phyloP scores from a whole-genome alignment of 768 basidiomycete genomes.

The Tephrocybe sp. region DNA sequence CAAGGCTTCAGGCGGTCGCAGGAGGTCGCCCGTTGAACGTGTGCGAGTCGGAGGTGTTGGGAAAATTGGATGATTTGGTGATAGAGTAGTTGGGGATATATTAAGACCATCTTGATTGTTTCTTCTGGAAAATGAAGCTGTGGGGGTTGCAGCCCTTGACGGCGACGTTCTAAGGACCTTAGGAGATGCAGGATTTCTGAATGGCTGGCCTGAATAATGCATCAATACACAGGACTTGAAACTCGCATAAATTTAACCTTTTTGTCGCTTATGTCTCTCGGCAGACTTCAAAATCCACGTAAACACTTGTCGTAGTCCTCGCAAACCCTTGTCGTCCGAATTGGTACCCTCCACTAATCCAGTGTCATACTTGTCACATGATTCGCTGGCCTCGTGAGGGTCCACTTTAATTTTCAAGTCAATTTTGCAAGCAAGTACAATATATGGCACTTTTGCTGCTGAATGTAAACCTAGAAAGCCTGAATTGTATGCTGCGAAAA shows the following conservation, averaged over 20 bases:
- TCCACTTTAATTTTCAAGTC: conserved; percentile 65
- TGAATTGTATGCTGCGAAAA: not conserved
- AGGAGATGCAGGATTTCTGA: conserved; percentile 73
- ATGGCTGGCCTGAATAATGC: conserved; percentile 14
- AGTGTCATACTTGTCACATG: conserved; percentile 64
- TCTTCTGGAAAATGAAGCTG: conserved; percentile 40
- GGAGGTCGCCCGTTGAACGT: conserved; percentile 55
- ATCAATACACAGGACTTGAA: not conserved
- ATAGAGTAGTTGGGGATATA: conserved; percentile 23
- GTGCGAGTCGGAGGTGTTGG: conserved; percentile 52
- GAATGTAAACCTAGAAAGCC: conserved; percentile 52
- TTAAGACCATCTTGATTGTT: conserved; percentile 22
- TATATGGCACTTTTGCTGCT: conserved; percentile 56
- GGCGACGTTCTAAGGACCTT: conserved; percentile 48
- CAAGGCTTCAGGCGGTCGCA: conserved; percentile 39
- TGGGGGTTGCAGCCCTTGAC: conserved; percentile 53
- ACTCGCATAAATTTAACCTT: conserved; percentile 31
- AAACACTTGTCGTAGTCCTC: conserved; percentile 74
- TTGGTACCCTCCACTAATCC: conserved; percentile 78
- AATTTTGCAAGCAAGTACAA: conserved; percentile 88
- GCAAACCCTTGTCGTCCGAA: conserved; percentile 54
- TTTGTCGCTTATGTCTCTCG: conserved; percentile 51
- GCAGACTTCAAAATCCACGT: conserved; percentile 73
- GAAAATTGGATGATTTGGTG: conserved; percentile 27
- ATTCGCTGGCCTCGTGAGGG: conserved; percentile 46